These are phyloP conservation scores for Centella asiatica DNA, from an alignment of 129 eudicot species.

Conservation along the genomic window DNA sequence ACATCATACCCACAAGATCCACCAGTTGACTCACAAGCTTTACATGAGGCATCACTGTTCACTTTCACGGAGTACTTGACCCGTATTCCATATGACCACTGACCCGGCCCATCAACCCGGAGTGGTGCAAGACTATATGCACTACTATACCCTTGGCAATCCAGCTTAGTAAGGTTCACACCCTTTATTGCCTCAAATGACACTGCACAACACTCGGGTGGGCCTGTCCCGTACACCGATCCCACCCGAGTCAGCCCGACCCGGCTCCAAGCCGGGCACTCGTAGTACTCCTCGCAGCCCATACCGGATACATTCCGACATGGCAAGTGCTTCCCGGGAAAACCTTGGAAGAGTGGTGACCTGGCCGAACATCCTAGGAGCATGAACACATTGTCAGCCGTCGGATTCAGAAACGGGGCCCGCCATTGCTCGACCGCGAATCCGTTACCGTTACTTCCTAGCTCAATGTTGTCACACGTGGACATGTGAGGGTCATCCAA, in stretches of 20 bases:
- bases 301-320: constrained; percentile 85
- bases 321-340: constrained; percentile 70
- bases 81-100: constrained; percentile 83
- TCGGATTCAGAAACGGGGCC: constrained; percentile 61
- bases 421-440: constrained; percentile 84
- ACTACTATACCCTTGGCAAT: constrained; percentile 91
- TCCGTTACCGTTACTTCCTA: constrained; percentile 75
- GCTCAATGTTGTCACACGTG: constrained; percentile 61
- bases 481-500: constrained; percentile 92
- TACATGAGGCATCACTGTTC: constrained; percentile 55
- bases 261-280: constrained; percentile 69
- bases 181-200: constrained; percentile 59
- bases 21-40: constrained; percentile 83
- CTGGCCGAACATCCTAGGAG: constrained; percentile 76
- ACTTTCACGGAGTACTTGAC: constrained; percentile 66
- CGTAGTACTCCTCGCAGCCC: constrained; percentile 86
- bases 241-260: constrained; percentile 50
- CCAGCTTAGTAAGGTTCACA: constrained; percentile 66
- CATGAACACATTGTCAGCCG: constrained; percentile 78
- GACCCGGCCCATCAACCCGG: constrained; percentile 56
- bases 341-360: constrained; percentile 83
- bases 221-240: constrained; percentile 62
- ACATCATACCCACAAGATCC: constrained; percentile 80
- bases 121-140: constrained; percentile 84
- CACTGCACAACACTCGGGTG: constrained; percentile 76